Evolutionary conservation across 371 early-diverging fungal species (phyloP).

Genomic region (Rhizomucor miehei): DNA sequence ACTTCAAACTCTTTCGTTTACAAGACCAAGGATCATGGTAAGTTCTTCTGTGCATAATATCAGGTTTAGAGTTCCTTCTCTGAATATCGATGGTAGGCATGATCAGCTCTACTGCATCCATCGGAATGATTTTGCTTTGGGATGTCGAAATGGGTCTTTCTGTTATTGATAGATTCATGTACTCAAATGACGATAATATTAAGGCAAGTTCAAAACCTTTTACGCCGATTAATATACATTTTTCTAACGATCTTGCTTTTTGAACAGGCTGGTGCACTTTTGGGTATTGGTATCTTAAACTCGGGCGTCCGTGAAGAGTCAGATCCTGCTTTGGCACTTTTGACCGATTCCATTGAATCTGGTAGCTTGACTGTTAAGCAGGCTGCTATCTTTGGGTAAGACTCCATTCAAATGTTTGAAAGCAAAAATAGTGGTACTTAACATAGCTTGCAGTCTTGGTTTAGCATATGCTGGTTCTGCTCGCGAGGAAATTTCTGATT

Average conservation of each 20-base stretch:
- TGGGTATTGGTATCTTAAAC: conserved; percentile 92
- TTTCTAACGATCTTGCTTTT: not conserved
- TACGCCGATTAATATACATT: not conserved
- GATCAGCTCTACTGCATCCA: conserved; percentile 92
- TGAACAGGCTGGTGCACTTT: conserved; percentile 84
- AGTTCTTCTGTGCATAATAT: conserved; percentile 2
- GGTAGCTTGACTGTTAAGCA: conserved; percentile 47
- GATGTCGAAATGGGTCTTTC: conserved; percentile 89
- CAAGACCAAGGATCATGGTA: conserved; percentile 94
- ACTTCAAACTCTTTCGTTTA: conserved; percentile 83
- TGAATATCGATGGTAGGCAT: conserved; percentile 48
- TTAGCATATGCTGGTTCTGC: conserved; percentile 94
- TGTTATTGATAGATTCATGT: conserved; percentile 92
- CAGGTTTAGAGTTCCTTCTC: not conserved
- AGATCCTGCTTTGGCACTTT: conserved; percentile 91
- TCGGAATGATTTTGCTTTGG: conserved; percentile 93
- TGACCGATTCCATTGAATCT: conserved; percentile 80
- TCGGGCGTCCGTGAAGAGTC: conserved; percentile 87
- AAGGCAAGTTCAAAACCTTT: conserved; percentile 47
- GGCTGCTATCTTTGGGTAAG: conserved; percentile 72
- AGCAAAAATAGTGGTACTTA: not conserved
- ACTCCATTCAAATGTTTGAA: not conserved
- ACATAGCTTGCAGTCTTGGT: conserved; percentile 66
- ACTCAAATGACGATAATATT: conserved; percentile 84
- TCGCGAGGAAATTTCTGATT: conserved; percentile 80